A percentile compares a stretch with the other conserved stretches of the same genome.
These are phyloP conservation scores for Candida sojae DNA, from an alignment of 1,139 yeast species.

Conservation along the genomic window DNA sequence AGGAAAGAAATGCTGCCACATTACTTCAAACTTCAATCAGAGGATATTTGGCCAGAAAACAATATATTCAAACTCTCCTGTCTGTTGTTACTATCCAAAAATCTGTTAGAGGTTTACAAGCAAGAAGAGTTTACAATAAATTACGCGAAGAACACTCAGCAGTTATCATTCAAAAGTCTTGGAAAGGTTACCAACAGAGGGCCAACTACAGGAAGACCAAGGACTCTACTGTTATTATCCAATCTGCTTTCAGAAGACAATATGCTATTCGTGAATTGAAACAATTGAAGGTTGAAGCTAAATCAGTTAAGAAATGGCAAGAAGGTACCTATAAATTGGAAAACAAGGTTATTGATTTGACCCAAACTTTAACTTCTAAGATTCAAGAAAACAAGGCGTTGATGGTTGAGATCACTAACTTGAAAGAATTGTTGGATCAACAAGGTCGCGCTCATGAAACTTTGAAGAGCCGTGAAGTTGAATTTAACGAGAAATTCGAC, in stretches of 20 bases:
- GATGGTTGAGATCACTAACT: conserved; percentile 58
- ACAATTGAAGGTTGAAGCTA: conserved; percentile 76
- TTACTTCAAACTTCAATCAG: conserved; percentile 73
- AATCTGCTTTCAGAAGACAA: conserved; percentile 76
- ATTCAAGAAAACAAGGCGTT: conserved; percentile 79
- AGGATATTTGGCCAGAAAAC: conserved; percentile 58
- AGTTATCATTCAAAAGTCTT: conserved; percentile 63
- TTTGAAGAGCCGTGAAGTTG: conserved; percentile 57
- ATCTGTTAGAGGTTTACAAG: conserved; percentile 63
- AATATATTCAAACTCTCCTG: conserved; percentile 40
- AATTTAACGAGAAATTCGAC: conserved; percentile 49
- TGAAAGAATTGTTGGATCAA: conserved; percentile 57
- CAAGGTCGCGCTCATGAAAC: conserved; percentile 59
- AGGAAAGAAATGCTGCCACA: conserved; percentile 66
- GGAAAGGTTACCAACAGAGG: conserved; percentile 61
- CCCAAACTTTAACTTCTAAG: conserved; percentile 77
- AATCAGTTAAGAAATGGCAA: conserved; percentile 84
- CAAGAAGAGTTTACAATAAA: conserved; percentile 50
- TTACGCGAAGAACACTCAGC: conserved; percentile 66
- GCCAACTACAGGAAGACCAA: conserved; percentile 38
- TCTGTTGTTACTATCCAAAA: conserved; percentile 68
- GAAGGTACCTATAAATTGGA: conserved; percentile 93
- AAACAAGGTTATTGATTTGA: conserved; percentile 92
- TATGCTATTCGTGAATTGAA: conserved; percentile 68
- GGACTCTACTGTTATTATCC: conserved; percentile 67